These are phyloP conservation scores for Moringa oleifera DNA, from an alignment of 345 rosid genomes.

Conservation along the genomic window DNA sequence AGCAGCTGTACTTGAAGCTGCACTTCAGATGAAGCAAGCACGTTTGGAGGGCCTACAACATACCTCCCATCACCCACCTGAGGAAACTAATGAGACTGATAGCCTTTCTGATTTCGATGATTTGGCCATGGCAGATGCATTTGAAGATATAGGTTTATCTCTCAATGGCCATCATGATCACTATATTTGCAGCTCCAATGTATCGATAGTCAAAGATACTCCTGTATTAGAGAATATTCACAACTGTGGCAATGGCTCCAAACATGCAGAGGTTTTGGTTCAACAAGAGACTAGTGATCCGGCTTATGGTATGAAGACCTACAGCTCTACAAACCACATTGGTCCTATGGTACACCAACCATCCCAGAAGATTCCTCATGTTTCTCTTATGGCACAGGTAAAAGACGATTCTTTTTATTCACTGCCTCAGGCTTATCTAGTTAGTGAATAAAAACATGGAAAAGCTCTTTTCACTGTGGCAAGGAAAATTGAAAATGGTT, in stretches of 20 bases:
- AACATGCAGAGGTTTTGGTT: constrained; percentile 7
- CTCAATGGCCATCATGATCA: constrained; percentile 15
- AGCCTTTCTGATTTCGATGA: constrained; percentile 40
- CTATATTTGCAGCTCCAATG: constrained; percentile 20
- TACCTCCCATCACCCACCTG: constrained; percentile 12
- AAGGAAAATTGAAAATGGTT: too few relatives aligned
- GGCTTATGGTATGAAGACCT: constrained; percentile 11
- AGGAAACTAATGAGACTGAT: constrained; percentile 32
- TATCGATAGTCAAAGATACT: constrained; percentile 46
- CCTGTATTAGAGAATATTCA: constrained; percentile 24
- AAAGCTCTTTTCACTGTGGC: too few relatives aligned
- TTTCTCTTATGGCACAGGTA: constrained; percentile 30
- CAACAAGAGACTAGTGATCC: constrained; percentile 14
- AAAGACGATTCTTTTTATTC: neutral
- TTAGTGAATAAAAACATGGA: too few relatives aligned
- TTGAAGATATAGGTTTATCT: constrained; percentile 47
- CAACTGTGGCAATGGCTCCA: constrained; percentile 13
- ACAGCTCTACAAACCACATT: constrained; percentile 8
- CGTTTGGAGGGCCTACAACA: constrained; percentile 35
- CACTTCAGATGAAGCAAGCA: constrained; percentile 54
- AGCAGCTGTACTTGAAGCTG: constrained; percentile 48
- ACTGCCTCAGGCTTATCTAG: too few relatives aligned
- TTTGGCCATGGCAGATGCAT: constrained; percentile 40
- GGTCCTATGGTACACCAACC: constrained; percentile 18
- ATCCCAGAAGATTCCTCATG: constrained; percentile 17